Conservation (phyloP, 2,329 filamentous ascomycete species). For the Hypoxylon sp. region DNA sequence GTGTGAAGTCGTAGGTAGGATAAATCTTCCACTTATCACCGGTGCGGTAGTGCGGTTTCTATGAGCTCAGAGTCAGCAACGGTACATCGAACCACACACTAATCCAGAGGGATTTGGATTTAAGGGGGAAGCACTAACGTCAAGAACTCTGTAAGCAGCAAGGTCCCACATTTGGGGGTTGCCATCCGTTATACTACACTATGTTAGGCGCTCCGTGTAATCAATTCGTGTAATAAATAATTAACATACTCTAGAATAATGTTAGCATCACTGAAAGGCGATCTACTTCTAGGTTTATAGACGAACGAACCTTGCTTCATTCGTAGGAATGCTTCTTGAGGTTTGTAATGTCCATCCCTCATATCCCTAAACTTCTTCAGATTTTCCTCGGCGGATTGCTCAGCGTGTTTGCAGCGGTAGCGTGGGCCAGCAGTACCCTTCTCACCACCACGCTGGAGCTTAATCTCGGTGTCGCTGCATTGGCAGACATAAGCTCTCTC, state of each 20-base stretch:
- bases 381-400: constrained; percentile 77
- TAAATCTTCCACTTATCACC: constrained; percentile 90
- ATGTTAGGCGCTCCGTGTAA: constrained; percentile 6
- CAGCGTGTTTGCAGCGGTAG: constrained; percentile 82
- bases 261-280: too few relatives aligned
- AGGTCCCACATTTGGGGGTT: constrained; percentile 95
- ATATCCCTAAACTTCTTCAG: constrained; percentile 86
- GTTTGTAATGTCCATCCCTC: constrained; percentile 89
- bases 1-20: constrained; percentile 92
- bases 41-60: constrained; percentile 78
- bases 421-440: constrained; percentile 66
- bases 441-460: constrained; percentile 84
- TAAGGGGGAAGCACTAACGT: constrained; percentile 19
- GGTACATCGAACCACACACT: background rate
- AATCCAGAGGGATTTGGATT: background rate
- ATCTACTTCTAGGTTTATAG: too few relatives aligned
- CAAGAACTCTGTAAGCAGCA: constrained; percentile 84
- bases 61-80: background rate
- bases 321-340: constrained; percentile 82
- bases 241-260: constrained; percentile 25
- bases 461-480: constrained; percentile 82
- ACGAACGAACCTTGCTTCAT: constrained; percentile 80
- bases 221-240: background rate
- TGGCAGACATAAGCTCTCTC: constrained; percentile 86
- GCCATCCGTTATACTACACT: constrained; percentile 69